These are phyloP conservation scores for Candida oleophila DNA, from an alignment of 805 yeast genomes.

Conservation along the genomic window DNA sequence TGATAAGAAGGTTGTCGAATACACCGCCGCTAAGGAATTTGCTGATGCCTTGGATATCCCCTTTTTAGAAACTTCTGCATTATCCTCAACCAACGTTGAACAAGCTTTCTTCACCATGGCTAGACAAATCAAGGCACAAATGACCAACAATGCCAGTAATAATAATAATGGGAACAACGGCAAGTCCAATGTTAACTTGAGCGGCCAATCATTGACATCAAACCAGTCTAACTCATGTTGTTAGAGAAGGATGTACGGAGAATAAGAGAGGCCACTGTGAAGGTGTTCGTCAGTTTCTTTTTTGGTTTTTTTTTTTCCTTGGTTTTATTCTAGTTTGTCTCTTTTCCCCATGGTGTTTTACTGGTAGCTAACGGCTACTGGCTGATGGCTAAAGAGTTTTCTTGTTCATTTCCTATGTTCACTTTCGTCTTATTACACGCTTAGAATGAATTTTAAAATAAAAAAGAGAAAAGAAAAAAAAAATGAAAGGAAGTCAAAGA, in stretches of 20 bases:
- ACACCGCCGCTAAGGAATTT: slow-evolving; percentile 94
- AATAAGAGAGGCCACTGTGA: background rate
- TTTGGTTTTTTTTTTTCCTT: too few relatives aligned
- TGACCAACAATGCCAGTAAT: slow-evolving; percentile 63
- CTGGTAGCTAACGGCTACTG: too few relatives aligned
- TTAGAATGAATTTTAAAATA: too few relatives aligned
- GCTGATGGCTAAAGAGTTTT: too few relatives aligned
- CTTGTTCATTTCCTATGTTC: too few relatives aligned
- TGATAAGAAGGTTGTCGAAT: slow-evolving; percentile 93
- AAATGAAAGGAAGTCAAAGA: background rate
- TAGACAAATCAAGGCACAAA: slow-evolving; percentile 93
- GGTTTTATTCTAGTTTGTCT: too few relatives aligned
- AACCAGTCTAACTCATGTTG: slow-evolving; percentile 42
- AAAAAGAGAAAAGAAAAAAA: background rate
- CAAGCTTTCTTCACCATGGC: slow-evolving; percentile 99
- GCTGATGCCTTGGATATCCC: slow-evolving; percentile 94
- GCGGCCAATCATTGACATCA: slow-evolving; percentile 58
- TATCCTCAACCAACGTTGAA: slow-evolving; percentile 93
- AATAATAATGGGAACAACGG: slow-evolving; percentile 31
- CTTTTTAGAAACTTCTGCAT: slow-evolving; percentile 93
- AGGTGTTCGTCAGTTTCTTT: background rate
- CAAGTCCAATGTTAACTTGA: slow-evolving; percentile 68
- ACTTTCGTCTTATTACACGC: too few relatives aligned
- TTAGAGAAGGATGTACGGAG: slow-evolving; percentile 14
- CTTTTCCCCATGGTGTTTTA: too few relatives aligned